Conservation (phyloP, 75 land plant genomes). For the Adiantum capillusveneris region DNA sequence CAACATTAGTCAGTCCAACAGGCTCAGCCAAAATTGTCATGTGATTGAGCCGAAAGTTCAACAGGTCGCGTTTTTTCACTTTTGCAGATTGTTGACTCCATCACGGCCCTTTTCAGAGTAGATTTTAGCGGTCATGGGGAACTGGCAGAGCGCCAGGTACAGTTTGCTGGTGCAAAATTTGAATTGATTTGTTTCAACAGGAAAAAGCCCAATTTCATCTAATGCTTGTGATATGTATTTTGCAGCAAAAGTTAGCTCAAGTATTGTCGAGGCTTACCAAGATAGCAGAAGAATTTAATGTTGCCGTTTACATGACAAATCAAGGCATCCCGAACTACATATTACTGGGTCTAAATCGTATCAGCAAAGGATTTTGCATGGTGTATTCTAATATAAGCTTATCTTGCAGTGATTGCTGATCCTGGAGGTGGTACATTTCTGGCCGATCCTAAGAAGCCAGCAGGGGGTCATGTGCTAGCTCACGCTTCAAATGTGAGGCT, state of each 20-base stretch:
- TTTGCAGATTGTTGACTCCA: constrained; percentile 90
- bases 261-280: constrained; percentile 87
- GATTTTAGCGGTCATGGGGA: constrained; percentile 96
- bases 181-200: too few relatives aligned
- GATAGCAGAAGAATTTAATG: constrained; percentile 93
- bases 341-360: too few relatives aligned
- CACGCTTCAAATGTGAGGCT: constrained; percentile 88
- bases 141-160: constrained; percentile 97
- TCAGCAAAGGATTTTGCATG: neutral
- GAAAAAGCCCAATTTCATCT: too few relatives aligned
- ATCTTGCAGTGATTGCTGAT: constrained; percentile 90
- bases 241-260: constrained; percentile 96
- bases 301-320: constrained; percentile 90
- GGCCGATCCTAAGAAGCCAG: constrained; percentile 94
- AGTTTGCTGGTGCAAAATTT: too few relatives aligned
- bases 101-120: constrained; percentile 86
- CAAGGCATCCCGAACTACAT: too few relatives aligned
- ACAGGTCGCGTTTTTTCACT: too few relatives aligned
- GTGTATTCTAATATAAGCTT: too few relatives aligned
- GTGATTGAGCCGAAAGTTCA: too few relatives aligned
- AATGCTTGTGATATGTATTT: neutral
- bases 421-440: constrained; percentile 94
- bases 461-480: constrained; percentile 95
- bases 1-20: too few relatives aligned
- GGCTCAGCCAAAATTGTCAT: too few relatives aligned